phyloP scores from a whole-genome alignment of 2,329 filamentous ascomycete genomes.

The Thelonectria blattea region DNA sequence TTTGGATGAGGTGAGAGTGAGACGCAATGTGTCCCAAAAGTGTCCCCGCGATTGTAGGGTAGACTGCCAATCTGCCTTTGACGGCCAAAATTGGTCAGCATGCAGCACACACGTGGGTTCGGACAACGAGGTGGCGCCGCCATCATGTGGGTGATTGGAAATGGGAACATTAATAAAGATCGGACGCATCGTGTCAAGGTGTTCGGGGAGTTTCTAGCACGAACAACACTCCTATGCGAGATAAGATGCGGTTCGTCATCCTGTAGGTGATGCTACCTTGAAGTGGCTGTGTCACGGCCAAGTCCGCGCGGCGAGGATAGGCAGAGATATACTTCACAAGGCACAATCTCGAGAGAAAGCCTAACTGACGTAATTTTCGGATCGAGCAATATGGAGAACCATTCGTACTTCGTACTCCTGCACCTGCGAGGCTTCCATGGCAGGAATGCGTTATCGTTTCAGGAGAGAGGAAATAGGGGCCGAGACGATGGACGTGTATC shows the following conservation, averaged over 20 bases:
- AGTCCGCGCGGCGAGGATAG: background rate
- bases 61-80: background rate
- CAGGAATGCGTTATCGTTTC: background rate
- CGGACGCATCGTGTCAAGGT: background rate
- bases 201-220: background rate
- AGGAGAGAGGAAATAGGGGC: background rate
- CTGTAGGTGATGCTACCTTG: background rate
- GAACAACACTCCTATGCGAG: background rate
- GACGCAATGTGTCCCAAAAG: slow-evolving; percentile 5
- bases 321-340: background rate
- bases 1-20: slow-evolving; percentile 4
- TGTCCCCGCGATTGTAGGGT: slow-evolving; percentile 4
- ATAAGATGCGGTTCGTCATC: slow-evolving; percentile 6
- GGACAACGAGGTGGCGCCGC: background rate
- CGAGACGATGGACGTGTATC: background rate
- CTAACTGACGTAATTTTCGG: background rate
- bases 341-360: background rate
- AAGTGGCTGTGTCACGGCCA: background rate
- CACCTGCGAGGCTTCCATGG: background rate
- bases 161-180: slow-evolving; percentile 1
- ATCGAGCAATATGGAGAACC: background rate
- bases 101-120: background rate
- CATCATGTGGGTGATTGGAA: background rate
- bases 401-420: background rate
- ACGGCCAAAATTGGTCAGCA: background rate